Percentiles rank a stretch among this genome's conserved stretches.
Evolutionary conservation across 306 rosid genomes (phyloP).

Genomic region (Datisca glomerata): DNA sequence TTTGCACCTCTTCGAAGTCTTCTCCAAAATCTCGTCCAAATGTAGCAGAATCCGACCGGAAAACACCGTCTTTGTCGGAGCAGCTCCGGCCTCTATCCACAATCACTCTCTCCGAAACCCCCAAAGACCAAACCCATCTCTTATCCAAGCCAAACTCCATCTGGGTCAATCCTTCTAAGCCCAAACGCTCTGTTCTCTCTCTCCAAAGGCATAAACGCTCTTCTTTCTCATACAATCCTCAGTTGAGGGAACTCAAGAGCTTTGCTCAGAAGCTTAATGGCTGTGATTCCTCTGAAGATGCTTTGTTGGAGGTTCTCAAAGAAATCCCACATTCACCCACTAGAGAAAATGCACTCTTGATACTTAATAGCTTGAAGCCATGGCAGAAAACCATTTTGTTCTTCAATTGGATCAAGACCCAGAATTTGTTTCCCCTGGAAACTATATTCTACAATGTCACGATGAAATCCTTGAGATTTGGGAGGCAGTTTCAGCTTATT

Average conservation of each 20-base stretch:
- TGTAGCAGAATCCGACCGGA: conserved; percentile 17
- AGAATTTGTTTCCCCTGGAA: conserved; percentile 61
- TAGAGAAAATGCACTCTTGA: conserved; percentile 53
- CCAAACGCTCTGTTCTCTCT: conserved; percentile 53
- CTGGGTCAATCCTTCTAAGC: conserved; percentile 84
- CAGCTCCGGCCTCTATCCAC: conserved; percentile 58
- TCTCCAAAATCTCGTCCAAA: conserved; percentile 23
- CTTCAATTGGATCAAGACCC: conserved; percentile 69
- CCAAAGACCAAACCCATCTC: conserved; percentile 25
- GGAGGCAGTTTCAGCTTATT: conserved; percentile 68
- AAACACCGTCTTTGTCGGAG: conserved; percentile 57
- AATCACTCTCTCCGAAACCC: conserved; percentile 34
- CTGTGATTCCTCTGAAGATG: conserved; percentile 27
- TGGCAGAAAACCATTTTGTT: conserved; percentile 68
- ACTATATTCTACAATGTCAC: conserved; percentile 89
- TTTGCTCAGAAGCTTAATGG: conserved; percentile 54
- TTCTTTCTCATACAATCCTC: conserved; percentile 43
- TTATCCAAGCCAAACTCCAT: conserved; percentile 65
- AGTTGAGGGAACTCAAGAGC: conserved; percentile 37
- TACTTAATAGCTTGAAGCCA: conserved; percentile 78
- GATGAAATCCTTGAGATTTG: conserved; percentile 88
- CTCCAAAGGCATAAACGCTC: conserved; percentile 60
- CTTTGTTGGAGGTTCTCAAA: conserved; percentile 38
- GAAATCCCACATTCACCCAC: conserved; percentile 56
- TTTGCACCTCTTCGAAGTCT: conserved; percentile 33